Evolutionary conservation across 345 rosid species (phyloP), one percentile per base, ranked within the genome.

Genomic region (Lagerstroemia speciosa): DNA sequence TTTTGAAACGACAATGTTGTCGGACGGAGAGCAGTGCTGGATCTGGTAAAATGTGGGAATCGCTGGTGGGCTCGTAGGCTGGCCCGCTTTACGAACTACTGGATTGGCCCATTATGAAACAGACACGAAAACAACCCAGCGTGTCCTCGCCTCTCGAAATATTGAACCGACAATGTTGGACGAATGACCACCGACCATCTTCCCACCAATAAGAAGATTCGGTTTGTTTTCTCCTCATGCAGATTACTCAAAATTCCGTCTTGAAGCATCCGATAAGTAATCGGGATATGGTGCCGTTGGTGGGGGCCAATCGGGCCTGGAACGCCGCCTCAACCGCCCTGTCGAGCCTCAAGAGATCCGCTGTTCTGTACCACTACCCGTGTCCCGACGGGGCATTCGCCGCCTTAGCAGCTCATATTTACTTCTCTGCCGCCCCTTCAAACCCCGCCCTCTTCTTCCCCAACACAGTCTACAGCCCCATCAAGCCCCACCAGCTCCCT

Each of bases 331-430:
- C 41, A 38, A 43, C 62, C 45, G 60, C 66, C 5, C 45, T n/a
- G 38, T 55, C 64, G 33, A 32, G 62, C 55, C 65, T 73, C 77
- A 84, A 75, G 76, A 85, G 75, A 67, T 15, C 86, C 29, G 93
- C 88, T 1, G 85, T 87, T 17, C 79, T 90, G 6, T 90, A 86
- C 76, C 93, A 90, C 75, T 87, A 86, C 24, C 96, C 93, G 1
- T 90, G 91, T 69, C 96, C 91, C 1, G 96, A 90, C 67, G 96
- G 91, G 34, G 91, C 85, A 10, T 86, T 87, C 61, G 91, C 91
- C 0, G 93, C 93, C 11, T 80, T 90, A 31, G 93, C 96, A 0
- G 91, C 93, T 40, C 86, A 90, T 70, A 83, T 90, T 32, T 87
- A 82, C 71, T 90, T 90, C 79, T 78, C 87, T 16, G 81, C 87